Conservation (phyloP, 2,329 filamentous ascomycete genomes). For the Botrytis sinoallii region DNA sequence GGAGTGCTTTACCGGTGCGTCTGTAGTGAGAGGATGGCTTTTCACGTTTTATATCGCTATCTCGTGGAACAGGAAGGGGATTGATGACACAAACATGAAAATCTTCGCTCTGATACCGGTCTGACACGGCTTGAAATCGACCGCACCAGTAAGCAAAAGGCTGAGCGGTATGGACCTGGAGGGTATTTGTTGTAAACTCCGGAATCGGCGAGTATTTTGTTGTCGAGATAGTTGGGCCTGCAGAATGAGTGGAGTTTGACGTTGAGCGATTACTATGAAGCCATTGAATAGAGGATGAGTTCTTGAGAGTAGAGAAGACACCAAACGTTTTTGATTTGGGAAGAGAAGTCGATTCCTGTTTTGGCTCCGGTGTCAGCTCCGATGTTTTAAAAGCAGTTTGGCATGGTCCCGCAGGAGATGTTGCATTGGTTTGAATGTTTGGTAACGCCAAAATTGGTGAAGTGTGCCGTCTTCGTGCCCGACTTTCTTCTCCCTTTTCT, state of each 20-base stretch:
- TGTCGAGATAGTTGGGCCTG: slow-evolving; percentile 21
- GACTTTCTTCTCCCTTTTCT: slow-evolving; percentile 27
- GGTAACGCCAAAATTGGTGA: slow-evolving; percentile 11
- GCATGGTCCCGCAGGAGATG: slow-evolving; percentile 16
- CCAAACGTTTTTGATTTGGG: slow-evolving; percentile 47
- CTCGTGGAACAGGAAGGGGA: slow-evolving; percentile 10
- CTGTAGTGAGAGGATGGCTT: not conserved
- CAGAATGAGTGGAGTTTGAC: slow-evolving; percentile 12
- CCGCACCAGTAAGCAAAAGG: slow-evolving; percentile 59
- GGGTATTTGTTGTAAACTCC: slow-evolving; percentile 27
- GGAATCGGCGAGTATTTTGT: slow-evolving; percentile 13
- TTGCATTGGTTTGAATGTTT: slow-evolving; percentile 20
- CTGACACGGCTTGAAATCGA: slow-evolving; percentile 55
- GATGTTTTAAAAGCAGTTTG: slow-evolving; percentile 11
- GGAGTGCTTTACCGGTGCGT: not conserved
- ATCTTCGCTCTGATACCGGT: slow-evolving; percentile 49
- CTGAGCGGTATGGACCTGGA: slow-evolving; percentile 44
- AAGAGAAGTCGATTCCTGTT: slow-evolving; percentile 12
- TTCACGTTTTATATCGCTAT: slow-evolving; percentile 5
- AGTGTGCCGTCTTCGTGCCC: not conserved
- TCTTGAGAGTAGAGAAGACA: slow-evolving; percentile 46
- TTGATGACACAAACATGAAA: slow-evolving; percentile 30
- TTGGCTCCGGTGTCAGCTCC: slow-evolving; percentile 24
- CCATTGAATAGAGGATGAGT: slow-evolving; percentile 41
- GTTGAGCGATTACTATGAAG: slow-evolving; percentile 20